phyloP scores from a whole-genome alignment of 2,329 filamentous ascomycete species.

The Aspergillus sp. region DNA sequence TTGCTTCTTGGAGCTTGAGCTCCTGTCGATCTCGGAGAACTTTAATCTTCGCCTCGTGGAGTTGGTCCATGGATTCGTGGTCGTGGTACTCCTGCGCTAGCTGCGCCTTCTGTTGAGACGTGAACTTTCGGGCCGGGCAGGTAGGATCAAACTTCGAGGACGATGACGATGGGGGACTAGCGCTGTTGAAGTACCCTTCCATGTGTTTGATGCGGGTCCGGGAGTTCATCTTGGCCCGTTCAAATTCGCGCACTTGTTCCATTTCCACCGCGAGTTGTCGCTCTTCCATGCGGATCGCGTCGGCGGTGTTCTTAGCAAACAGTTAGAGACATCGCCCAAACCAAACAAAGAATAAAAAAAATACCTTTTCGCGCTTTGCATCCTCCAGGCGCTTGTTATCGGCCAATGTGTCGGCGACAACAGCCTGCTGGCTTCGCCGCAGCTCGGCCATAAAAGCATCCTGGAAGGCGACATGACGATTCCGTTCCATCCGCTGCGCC shows the following conservation, averaged over 20 bases:
- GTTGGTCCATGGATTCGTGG: slow-evolving; percentile 41
- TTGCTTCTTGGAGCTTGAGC: slow-evolving; percentile 36
- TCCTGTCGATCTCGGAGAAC: slow-evolving; percentile 48
- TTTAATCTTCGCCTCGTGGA: slow-evolving; percentile 46
- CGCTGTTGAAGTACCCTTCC: slow-evolving; percentile 45
- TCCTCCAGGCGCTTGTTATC: slow-evolving; percentile 31
- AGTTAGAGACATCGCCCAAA: background rate
- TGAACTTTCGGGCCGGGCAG: slow-evolving; percentile 30
- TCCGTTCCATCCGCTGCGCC: slow-evolving; percentile 26
- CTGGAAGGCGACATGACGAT: slow-evolving; percentile 35
- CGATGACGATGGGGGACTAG: slow-evolving; percentile 33
- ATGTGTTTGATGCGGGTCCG: slow-evolving; percentile 46
- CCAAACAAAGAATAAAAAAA: background rate
- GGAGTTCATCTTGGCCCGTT: slow-evolving; percentile 41
- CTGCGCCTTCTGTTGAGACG: slow-evolving; percentile 41
- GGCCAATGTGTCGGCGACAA: slow-evolving; percentile 26
- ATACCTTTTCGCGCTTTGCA: slow-evolving; percentile 39
- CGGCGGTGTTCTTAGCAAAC: slow-evolving; percentile 31
- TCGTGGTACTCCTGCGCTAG: slow-evolving; percentile 45
- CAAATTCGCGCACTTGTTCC: slow-evolving; percentile 44
- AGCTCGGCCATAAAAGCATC: slow-evolving; percentile 29
- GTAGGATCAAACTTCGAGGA: too few species aligned
- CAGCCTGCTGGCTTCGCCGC: slow-evolving; percentile 27
- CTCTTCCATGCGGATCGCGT: slow-evolving; percentile 39
- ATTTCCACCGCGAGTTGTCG: slow-evolving; percentile 44